These are phyloP conservation scores for Plasmodium adleri DNA, from an alignment of 169 alveolate genomes.

Conservation along the genomic window DNA sequence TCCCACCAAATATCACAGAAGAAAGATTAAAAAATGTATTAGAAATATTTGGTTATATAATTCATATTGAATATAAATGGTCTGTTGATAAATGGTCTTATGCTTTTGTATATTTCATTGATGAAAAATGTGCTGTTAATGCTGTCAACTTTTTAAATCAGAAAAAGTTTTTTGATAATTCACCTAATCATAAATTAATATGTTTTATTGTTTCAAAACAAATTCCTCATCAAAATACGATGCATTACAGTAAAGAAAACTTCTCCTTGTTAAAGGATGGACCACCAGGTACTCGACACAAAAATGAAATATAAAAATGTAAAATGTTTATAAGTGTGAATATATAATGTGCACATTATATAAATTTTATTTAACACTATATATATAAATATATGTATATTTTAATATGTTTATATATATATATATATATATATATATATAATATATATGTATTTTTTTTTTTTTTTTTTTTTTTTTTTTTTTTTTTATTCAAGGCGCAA, in stretches of 20 bases:
- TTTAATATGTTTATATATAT: neutral
- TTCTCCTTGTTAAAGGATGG: constrained; percentile 86
- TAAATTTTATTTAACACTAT: neutral
- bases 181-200: constrained; percentile 80
- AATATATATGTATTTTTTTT: neutral
- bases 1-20: constrained; percentile 85
- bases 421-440: neutral
- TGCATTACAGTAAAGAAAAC: constrained; percentile 79
- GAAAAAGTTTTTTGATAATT: constrained; percentile 80
- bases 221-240: constrained; percentile 76
- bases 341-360: neutral
- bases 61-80: constrained; percentile 80
- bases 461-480: constrained; percentile 14
- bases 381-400: neutral
- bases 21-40: constrained; percentile 79
- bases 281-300: constrained; percentile 79
- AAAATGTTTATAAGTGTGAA: neutral
- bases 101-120: constrained; percentile 80
- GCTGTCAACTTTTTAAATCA: constrained; percentile 79
- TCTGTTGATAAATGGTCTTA: constrained; percentile 82
- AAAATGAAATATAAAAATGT: neutral
- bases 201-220: constrained; percentile 82
- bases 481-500: constrained; percentile 76
- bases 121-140: constrained; percentile 80
- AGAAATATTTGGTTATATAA: constrained; percentile 69